phyloP scores from a whole-genome alignment of 495 filamentous ascomycete species.

The Trichoderma virens region DNA sequence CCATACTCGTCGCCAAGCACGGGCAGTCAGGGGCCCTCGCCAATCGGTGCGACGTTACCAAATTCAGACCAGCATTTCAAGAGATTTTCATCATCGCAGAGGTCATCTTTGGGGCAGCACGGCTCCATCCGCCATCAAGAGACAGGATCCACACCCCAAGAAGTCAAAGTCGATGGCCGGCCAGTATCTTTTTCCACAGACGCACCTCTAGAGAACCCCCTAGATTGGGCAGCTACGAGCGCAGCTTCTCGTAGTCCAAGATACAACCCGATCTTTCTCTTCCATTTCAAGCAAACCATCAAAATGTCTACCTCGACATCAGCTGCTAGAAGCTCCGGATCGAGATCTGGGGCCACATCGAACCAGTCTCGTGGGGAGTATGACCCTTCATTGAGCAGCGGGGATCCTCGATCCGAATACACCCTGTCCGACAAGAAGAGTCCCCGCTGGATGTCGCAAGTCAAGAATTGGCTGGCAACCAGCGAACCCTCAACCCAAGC shows the following conservation, averaged over 20 bases:
- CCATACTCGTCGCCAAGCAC: conserved; percentile 1
- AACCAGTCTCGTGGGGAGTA: neutral
- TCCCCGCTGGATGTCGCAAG: conserved; percentile 23
- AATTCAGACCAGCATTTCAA: neutral
- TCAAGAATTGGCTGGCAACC: conserved; percentile 33
- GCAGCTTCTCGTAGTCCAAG: neutral
- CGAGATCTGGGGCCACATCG: neutral
- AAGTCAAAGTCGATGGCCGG: neutral
- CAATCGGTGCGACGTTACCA: neutral
- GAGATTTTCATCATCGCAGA: neutral
- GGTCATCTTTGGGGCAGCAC: neutral
- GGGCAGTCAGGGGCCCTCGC: neutral
- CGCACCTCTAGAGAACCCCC: neutral
- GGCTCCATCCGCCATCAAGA: neutral
- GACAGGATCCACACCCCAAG: neutral
- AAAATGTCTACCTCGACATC: neutral
- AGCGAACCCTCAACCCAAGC: conserved; percentile 36
- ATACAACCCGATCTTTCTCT: neutral
- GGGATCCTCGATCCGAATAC: neutral
- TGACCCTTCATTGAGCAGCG: neutral
- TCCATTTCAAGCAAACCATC: neutral
- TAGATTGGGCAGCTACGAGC: neutral
- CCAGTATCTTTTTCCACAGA: neutral
- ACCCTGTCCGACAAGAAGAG: neutral
- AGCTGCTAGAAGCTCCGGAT: neutral